Base-by-base conservation (phyloP, 352 stramenopile genomes). In the Phytopythium kandeliae region DNA sequence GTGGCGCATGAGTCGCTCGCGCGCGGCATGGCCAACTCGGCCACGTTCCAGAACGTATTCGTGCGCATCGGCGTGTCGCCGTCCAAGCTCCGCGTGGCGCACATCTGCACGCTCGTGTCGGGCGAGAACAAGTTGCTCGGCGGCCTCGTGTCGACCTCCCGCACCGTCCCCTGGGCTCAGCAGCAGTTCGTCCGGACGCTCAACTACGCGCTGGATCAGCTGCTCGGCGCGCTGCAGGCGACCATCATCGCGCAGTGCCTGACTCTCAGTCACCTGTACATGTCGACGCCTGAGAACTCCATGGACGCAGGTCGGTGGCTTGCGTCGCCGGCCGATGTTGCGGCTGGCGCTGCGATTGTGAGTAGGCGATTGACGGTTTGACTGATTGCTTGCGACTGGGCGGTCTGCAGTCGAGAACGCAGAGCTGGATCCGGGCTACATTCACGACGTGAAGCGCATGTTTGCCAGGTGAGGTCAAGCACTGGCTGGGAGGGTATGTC, bases 31-130 rank as follows among this genome's bases (percentile, higher is more conserved):
- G 74, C 78, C 49, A 67, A 86, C 41, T 72, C 60, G 8, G 51
- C 79, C 34, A 86, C 74, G n/a, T 84, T 71, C 56, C 72, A 91
- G 58, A 85, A 88, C 61, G 64, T 89, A 10, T 92, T 77, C 34
- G 71, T 86, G 7, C 67, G 58, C 30, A 75, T 92, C 56, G 81
- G 81, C 34, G 80, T 94, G 36, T 75, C 83, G 28, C 64, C 77
- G 19, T 86, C 80, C 22, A 94, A 94, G 54, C 50, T 94, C 36
- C 78, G 83, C 13, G 78, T 85, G 31, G 56, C 91, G 19, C 66
- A 90, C 36, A 70, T 92, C 25, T 87, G 76, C 41, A 80, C 74
- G 40, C 48, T 79, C 35, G 70, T 90, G 6, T 72, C 70, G 25
- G 69, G 74, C 43, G 82, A 90, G 60, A 82, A 76, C 54, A 83